Base-by-base conservation (phyloP, 2,329 filamentous ascomycete genomes). In the Fusarium udum region DNA sequence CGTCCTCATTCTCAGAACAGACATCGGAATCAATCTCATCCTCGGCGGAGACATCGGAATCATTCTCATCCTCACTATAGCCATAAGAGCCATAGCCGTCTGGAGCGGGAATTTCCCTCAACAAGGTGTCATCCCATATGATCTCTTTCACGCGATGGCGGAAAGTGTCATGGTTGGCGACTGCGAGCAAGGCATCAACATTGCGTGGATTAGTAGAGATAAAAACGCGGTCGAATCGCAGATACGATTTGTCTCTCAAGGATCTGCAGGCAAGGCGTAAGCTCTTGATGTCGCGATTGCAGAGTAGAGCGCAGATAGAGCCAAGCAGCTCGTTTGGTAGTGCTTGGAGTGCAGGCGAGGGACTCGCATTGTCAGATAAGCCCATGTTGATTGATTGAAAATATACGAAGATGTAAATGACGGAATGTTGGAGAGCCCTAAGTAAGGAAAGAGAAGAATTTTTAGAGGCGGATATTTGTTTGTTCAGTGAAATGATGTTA, bases 151-250 rank as follows among this genome's bases (percentile, higher is more conserved):
- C 60, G 1, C 28, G 3, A 34, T 46, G 24, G 0, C 67, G 37
- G 3, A 70, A 70, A 0, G 34, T 3, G 2, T 57, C 8, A 8
- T 70, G 61, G 10, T 57, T 45, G 5, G 67, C 67, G 22, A 70
- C n/a, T 4, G 52, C 43, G 8, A 48, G 61, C 1, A 70, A 26
- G 4, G 48, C 67, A 2, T 56, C 24, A 4, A 70, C 0, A 7
- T 70, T 70, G 11, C 26, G 43, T 14, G 28, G 55, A 14, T 40
- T 66, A 0, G 67, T 15, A 7, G 68, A 71, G 16, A 71, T 61
- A 0, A 66, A 71, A 15, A 66, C 26, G n/a, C 67, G 61, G 14
- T 61, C 20, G 20, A 68, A 13, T n/a, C 34, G 1, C 0, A 67
- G 11, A 8, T 1, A 4, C 5, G 61, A 26, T 11, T 22, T 65